Evolutionary conservation across 305 asterid species (phyloP), one percentile per base, ranked within the genome.

Genomic region (Striga hermonthica): DNA sequence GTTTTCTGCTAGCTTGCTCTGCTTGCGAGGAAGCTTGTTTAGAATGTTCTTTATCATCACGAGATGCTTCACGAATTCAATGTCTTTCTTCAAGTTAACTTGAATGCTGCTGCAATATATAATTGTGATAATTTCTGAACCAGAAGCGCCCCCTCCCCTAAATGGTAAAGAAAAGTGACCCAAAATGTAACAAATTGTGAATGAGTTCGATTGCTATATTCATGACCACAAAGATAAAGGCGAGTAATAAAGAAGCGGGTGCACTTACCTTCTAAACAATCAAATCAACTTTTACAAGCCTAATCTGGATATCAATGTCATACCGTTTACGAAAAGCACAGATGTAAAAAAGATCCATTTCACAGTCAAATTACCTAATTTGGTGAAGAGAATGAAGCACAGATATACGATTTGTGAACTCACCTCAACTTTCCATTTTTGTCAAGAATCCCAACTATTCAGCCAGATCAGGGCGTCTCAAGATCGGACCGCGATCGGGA

Each of bases 41-140:
- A 92, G 91, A 68, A 92, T 89, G 65, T 89, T 91, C 64, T 86
- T 92, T 67, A 92, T 84, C 98, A 91, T 91, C 74, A 79, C 86
- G 83, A n/a, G 60, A 48, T 69, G 40, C 54, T 8, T 39, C 62
- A 65, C 44, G 71, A 71, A 41, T 68, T 57, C 78, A 73, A 45
- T 68, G 4, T 0, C n/a, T 31, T 80, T 78, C 75, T 68, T 72
- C 68, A 62, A 65, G 60, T 55, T 55, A 60, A 47, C 61, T 70
- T 44, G 1, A 69, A 47, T 14, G 67, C 53, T 65, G 75, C 54
- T 15, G 40, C 63, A 63, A 76, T 62, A 57, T 79, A 68, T n/a
- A n/a, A n/a, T 68, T 60, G 65, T 11, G 74, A 22, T 22, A 22
- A 0, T 59, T 62, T 40, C 62, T 38, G 37, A 76, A 50, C 63